Base-by-base conservation (phyloP, 805 yeast genomes). In the Teunomyces panamensis region DNA sequence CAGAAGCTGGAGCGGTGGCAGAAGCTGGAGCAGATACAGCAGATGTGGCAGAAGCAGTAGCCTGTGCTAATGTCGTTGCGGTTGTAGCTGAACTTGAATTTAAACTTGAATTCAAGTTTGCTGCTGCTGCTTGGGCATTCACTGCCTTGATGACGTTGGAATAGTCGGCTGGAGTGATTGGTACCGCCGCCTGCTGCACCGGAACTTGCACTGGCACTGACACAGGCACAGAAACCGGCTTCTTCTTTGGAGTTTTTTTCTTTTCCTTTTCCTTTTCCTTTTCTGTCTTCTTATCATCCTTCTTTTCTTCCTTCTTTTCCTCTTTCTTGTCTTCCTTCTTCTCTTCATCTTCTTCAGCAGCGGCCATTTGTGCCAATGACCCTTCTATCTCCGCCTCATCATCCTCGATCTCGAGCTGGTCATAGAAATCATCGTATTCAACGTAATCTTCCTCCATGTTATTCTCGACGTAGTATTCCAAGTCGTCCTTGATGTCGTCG, bases 381-480 rank as follows among this genome's bases (percentile, higher is more conserved):
- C 67, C 63, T 30, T 59, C 62, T 3, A 61, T 57, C 26, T 63
- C 69, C 39, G 57, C 52, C 39, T 56, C 60, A 17, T 62, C 69
- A 29, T 82, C 85, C 49, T 77, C 83, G 39, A 90, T 78, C 39
- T 85, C 90, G 56, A 94, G 77, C 50, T 84, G 89, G 56, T 94
- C 97, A 67, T 92, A 94, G 51, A 92, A 80, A 10, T 89, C 90
- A 57, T 91, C 97, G 65, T 92, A 96, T 60, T 90, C 97, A 30
- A 91, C 85, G 64, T 90, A 92, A 59, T 91, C 96, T 4, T 84
- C 91, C 47, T 90, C 97, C 65, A 87, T 94, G 62, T 92, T 92
- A 53, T 89, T 87, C 56, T 94, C 98, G 28, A 94, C 94, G 65
- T 89, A 91, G 69, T 94, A 92, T 56, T 81, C 87, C 63, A 92